Base-by-base conservation (phyloP, 1,139 yeast species). In the Hyphopichia burtonii region DNA sequence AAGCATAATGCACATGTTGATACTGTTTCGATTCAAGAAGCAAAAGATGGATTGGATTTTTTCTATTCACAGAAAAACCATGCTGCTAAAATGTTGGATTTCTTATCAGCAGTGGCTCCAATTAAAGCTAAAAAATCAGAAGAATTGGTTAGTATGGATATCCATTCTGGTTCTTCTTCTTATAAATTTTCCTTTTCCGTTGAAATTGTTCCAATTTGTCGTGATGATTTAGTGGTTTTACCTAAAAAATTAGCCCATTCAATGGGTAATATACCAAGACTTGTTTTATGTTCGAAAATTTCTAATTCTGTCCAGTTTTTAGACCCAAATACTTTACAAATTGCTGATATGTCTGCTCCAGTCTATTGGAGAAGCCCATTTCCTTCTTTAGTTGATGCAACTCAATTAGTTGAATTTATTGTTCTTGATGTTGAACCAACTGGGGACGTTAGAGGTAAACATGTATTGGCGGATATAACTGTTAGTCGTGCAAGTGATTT, bases 121-220 rank as follows among this genome's bases (percentile, higher is more conserved):
- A 75, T 89, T 43, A 86, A 84, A 56, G 76, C 78, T 45, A 89
- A 89, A 61, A 86, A 82, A 61, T 86, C 96, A 30, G 96, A 89
- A 63, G 97, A 93, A 68, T 82, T 93, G 57, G 86, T 93, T 50
- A 86, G 96, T 45, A 84, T 82, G 49, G 99, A 93, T 72, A 89
- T 89, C 35, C 99, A 93, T 54, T 83, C 96, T 2, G 96, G 96
- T 53, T 76, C 86, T 15, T 82, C 94, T 30, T 80, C 83, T 45
- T 93, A 89, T 70, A 93, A 93, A 66, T 94, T 93, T 62, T 79
- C 98, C 9, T 91, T 76, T 59, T 90, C 98, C 14, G 88, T 91
- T 34, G 99, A 93, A 67, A 82, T 93, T 52, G 96, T 89, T 2
- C 99, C 99, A n/a, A 82, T 94, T 39, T 94, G 99, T 77, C 85